Evolutionary conservation across 345 rosid species (phyloP).

Genomic region (Bretschneidera sinensis): DNA sequence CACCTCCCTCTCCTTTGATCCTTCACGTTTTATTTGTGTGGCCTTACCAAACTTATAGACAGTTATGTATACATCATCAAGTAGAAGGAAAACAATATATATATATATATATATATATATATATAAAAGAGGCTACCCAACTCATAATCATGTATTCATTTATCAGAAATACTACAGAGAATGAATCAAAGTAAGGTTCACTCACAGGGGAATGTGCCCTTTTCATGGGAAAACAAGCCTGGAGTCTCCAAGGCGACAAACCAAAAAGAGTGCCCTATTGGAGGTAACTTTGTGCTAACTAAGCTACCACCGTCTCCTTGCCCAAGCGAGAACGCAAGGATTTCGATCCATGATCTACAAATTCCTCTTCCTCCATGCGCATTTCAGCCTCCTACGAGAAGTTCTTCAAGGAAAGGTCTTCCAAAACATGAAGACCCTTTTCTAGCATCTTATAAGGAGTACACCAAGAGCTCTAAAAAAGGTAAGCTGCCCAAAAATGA

Average conservation of each 20-base stretch:
- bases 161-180: not conserved
- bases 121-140: constrained; percentile 5
- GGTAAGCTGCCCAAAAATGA: constrained; percentile 10
- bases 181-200: constrained; percentile 19
- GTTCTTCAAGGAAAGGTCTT: constrained; percentile 26
- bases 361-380: constrained; percentile 42
- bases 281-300: not conserved
- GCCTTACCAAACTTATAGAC: too few relatives aligned
- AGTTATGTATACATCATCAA: not conserved
- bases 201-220: constrained; percentile 27
- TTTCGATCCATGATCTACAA: constrained; percentile 12
- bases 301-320: constrained; percentile 42
- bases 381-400: constrained; percentile 30
- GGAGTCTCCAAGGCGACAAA: constrained; percentile 26
- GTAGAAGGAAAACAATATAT: not conserved
- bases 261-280: not conserved
- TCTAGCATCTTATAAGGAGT: constrained; percentile 42
- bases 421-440: constrained; percentile 39
- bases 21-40: constrained; percentile 3
- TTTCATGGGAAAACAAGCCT: constrained; percentile 41
- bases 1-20: not conserved
- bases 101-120: too few relatives aligned
- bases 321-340: constrained; percentile 11
- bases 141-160: not conserved
- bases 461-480: constrained; percentile 25